These are phyloP conservation scores for Solanum dulcamara DNA, from an alignment of 257 asterid genomes.

Conservation along the genomic window DNA sequence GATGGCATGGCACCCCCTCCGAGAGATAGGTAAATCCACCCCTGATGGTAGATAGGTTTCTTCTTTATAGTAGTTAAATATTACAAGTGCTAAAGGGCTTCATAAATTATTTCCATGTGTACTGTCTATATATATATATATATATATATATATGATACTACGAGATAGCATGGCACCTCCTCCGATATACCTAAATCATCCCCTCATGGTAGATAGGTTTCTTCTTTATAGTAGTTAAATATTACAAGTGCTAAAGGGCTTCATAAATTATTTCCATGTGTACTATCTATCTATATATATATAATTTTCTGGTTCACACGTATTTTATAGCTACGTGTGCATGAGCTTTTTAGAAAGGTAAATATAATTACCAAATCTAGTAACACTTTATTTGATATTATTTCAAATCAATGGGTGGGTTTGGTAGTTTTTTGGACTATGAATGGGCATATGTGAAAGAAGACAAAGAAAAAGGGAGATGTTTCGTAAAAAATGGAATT, in stretches of 20 bases:
- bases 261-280: neutral
- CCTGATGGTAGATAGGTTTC: no score
- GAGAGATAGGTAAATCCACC: no score
- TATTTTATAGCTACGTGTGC: constrained; percentile 1
- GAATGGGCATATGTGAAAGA: neutral
- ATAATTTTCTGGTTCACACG: neutral
- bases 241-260: neutral
- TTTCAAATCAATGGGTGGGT: constrained; percentile 13
- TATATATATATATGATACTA: no score
- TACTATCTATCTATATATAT: neutral
- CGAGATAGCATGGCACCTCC: no score
- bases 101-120: neutral
- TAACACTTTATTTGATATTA: neutral
- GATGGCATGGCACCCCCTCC: no score
- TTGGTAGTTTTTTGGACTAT: constrained; percentile 9
- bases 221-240: neutral
- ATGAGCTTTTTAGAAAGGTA: neutral
- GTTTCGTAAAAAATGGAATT: neutral
- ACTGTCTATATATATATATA: no score
- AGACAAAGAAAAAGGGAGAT: constrained; percentile 3
- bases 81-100: neutral
- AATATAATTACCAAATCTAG: constrained; percentile 4
- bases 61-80: neutral
- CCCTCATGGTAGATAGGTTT: no score
- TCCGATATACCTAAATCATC: no score